phyloP scores from a whole-genome alignment of 2,329 filamentous ascomycete genomes.

The Delphinella strobiligena region DNA sequence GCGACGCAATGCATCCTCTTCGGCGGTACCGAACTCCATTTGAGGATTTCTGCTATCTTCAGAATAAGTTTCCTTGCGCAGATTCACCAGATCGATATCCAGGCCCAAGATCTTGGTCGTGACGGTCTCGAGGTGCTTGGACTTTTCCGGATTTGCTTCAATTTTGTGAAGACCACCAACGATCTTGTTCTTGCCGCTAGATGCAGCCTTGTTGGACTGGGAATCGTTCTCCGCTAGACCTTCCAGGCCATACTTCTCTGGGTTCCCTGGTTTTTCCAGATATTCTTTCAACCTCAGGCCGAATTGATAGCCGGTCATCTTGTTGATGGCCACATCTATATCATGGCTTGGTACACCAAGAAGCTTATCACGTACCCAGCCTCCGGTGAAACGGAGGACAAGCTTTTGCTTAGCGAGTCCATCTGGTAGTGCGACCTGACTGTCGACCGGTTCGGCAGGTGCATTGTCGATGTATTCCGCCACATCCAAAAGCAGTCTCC shows the following conservation, averaged over 20 bases:
- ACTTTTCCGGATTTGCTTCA: conserved; percentile 85
- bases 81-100: conserved; percentile 88
- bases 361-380: conserved; percentile 80
- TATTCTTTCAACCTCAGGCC: conserved; percentile 57
- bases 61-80: conserved; percentile 81
- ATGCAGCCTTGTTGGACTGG: conserved; percentile 26
- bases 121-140: conserved; percentile 87
- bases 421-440: conserved; percentile 27
- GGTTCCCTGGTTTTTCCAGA: conserved; percentile 48
- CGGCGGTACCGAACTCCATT: conserved; percentile 85
- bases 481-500: conserved; percentile 70
- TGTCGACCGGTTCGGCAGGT: conserved; percentile 14
- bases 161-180: conserved; percentile 77
- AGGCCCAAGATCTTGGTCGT: conserved; percentile 75
- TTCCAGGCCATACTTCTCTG: conserved; percentile 46
- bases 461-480: conserved; percentile 51
- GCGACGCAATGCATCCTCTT: conserved; percentile 77
- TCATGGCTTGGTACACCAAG: conserved; percentile 62
- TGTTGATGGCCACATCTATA: conserved; percentile 76
- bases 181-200: conserved; percentile 39
- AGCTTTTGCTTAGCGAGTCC: conserved; percentile 34
- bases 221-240: conserved; percentile 24
- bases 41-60: conserved; percentile 82
- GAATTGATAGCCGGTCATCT: conserved; percentile 70
- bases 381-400: conserved; percentile 67